Conservation (phyloP, 306 rosid species). For the Luffa acutangula region DNA sequence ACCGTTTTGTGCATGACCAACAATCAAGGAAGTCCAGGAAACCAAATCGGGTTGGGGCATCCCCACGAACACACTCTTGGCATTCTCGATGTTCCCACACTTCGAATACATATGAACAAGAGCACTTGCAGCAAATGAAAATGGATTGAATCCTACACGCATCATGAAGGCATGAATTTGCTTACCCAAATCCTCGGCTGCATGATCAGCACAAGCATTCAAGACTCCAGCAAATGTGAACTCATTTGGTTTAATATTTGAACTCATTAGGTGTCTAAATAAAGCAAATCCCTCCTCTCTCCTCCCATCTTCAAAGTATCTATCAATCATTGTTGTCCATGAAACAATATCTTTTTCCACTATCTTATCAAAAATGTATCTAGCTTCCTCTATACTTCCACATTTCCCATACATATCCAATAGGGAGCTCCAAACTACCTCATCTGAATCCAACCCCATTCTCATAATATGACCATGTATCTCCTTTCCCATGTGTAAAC, state of each 20-base stretch:
- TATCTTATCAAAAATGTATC: conserved; percentile 43
- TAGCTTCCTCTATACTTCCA: conserved; percentile 52
- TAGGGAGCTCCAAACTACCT: conserved; percentile 60
- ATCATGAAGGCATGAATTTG: conserved; percentile 57
- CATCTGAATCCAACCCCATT: conserved; percentile 40
- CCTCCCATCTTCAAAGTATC: conserved; percentile 50
- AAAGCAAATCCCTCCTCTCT: conserved; percentile 53
- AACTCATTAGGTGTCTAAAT: conserved; percentile 32
- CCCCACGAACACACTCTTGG: conserved; percentile 37
- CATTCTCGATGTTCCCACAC: conserved; percentile 45
- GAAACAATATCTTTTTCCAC: conserved; percentile 39
- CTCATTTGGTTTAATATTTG: conserved; percentile 43
- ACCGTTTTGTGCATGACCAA: conserved; percentile 61
- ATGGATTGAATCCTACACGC: conserved; percentile 36
- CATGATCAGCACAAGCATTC: conserved; percentile 56
- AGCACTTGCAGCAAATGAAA: conserved; percentile 44
- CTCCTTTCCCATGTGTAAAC: conserved; percentile 48
- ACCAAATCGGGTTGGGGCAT: conserved; percentile 50
- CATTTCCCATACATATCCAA: conserved; percentile 56
- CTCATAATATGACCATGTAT: conserved; percentile 47
- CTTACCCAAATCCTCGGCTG: conserved; percentile 39
- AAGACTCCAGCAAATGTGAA: conserved; percentile 52
- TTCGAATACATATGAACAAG: conserved; percentile 60
- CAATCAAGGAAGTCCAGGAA: conserved; percentile 61
- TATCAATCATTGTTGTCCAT: conserved; percentile 54